Base-by-base conservation (phyloP, 1,139 yeast species). In the Yamadazyma sp. region DNA sequence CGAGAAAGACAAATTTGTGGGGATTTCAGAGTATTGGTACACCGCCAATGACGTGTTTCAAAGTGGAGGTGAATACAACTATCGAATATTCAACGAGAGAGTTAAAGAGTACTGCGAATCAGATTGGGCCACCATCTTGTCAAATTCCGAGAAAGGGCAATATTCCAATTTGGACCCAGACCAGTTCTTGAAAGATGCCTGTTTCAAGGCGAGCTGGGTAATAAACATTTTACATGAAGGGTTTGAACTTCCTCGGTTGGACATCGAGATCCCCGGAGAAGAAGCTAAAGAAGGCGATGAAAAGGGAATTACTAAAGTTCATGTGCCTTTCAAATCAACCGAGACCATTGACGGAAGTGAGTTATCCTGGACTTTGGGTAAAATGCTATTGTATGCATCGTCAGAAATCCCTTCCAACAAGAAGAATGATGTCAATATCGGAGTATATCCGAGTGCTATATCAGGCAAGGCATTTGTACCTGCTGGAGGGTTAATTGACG, bases 121-220 rank as follows among this genome's bases (percentile, higher is more conserved):
- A 46, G 76, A 78, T 35, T 86, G 92, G 92, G 50, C 60, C 1
- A 53, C 58, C 2, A 70, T 85, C 8, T 57, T 74, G 44, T 53
- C 59, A 16, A 79, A 79, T 46, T 71, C 76, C 28, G 57, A 70
- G 4, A 56, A 71, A 11, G 86, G 86, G 2, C 64, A 67, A 35
- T 77, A 78, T 48, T 75, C 79, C 5, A 59, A 60, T 14, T 59
- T 71, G 34, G 70, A 75, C 33, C 73, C 77, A 1, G 63, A 73
- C 12, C 62, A 60, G 27, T 66, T 70, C 38, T 63, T 85, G 39
- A 68, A 64, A 40, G 84, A 80, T 52, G 83, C 90, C 2, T 86
- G 95, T 57, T 86, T 86, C 61, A 86, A 86, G 51, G 90, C 92
- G 7, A 78, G 82, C 49, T 86, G 95, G 95, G 86, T 86, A 2